phyloP scores from a whole-genome alignment of 192 early-diverging fungal genomes.

The Linnemannia elongata region DNA sequence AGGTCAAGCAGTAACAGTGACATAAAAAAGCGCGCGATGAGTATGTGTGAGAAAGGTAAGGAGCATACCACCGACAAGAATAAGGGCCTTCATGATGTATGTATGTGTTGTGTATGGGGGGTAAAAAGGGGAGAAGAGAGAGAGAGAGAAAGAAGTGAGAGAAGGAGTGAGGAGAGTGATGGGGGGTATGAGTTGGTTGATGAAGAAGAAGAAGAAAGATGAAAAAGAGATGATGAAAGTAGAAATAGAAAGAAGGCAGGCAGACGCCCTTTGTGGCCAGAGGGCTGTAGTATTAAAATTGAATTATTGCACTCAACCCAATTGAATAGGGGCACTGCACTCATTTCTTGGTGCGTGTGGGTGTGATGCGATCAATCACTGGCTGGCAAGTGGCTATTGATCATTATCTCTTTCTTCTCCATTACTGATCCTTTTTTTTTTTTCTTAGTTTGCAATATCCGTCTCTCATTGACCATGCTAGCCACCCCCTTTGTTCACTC shows the following conservation, averaged over 20 bases:
- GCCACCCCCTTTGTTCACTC: no score
- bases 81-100: slow-evolving; percentile 82
- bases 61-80: slow-evolving; percentile 83
- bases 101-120: not conserved
- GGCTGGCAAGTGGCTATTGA: not conserved
- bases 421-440: not conserved
- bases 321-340: not conserved
- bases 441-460: not conserved
- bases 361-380: not conserved
- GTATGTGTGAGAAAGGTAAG: not conserved
- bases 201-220: not conserved
- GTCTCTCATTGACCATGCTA: no score
- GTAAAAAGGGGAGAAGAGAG: not conserved
- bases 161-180: not conserved
- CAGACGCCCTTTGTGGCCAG: not conserved
- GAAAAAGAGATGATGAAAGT: slow-evolving; percentile 8
- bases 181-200: not conserved
- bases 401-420: not conserved
- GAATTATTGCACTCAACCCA: no score
- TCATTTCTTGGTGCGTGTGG: not conserved
- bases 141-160: not conserved
- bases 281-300: not conserved
- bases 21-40: not conserved
- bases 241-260: not conserved
- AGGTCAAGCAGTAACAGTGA: not conserved